These are phyloP conservation scores for Haplosporangium sp. DNA, from an alignment of 371 early-diverging fungal genomes.

Conservation along the genomic window DNA sequence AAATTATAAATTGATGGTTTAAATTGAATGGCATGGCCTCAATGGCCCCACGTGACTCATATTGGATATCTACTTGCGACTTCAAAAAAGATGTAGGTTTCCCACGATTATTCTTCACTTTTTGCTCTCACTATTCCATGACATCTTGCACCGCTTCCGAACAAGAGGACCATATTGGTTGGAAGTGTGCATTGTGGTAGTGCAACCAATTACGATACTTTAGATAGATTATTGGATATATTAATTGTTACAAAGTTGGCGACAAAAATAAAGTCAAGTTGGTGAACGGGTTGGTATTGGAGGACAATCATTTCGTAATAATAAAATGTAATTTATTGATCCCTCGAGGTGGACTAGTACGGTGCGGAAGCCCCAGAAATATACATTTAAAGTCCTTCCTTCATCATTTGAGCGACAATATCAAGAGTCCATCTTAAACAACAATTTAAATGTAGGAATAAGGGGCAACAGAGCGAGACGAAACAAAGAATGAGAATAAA, in stretches of 20 bases:
- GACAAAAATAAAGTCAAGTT: neutral
- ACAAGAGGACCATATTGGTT: neutral
- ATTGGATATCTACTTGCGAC: neutral
- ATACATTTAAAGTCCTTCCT: neutral
- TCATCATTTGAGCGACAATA: no score
- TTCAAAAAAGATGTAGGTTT: no score
- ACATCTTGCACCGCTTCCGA: no score
- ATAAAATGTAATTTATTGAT: neutral
- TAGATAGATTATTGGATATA: neutral
- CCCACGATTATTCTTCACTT: neutral
- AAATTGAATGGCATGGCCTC: no score
- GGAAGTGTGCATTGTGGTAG: neutral
- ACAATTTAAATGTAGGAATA: neutral
- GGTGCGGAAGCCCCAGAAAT: no score
- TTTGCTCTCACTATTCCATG: neutral
- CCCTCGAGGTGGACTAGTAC: neutral
- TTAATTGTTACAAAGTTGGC: neutral
- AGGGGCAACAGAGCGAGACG: neutral
- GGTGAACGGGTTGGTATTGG: neutral
- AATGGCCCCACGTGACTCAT: neutral
- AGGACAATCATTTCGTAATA: neutral
- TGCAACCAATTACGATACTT: neutral
- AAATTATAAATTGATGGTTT: conserved; percentile 1
- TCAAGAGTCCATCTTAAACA: no score
- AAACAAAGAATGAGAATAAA: neutral